A percentile compares a stretch with the other conserved stretches of the same genome.
These are phyloP conservation scores for Aquilaria agallochum DNA, from an alignment of 441 rosid species.

Conservation along the genomic window DNA sequence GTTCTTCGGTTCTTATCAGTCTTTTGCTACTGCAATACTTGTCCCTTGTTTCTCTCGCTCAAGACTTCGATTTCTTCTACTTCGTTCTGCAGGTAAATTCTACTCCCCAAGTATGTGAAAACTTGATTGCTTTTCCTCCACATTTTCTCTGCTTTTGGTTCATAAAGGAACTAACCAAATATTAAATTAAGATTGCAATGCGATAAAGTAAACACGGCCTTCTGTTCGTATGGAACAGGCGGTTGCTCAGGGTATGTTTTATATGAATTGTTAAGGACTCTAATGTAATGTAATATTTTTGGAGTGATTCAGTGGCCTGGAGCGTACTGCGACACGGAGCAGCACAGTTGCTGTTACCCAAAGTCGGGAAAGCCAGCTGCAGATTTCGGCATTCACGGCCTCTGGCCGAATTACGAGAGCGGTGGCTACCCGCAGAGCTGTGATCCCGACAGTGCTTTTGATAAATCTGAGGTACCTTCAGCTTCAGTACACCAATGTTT, in stretches of 20 bases:
- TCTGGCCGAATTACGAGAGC: constrained; percentile 84
- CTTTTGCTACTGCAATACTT: constrained; percentile 40
- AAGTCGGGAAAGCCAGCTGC: constrained; percentile 77
- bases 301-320: constrained; percentile 73
- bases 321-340: constrained; percentile 63
- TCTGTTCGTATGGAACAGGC: no score
- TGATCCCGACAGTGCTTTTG: constrained; percentile 46
- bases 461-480: constrained; percentile 47
- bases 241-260: neutral
- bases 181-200: neutral
- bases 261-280: neutral
- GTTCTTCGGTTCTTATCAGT: constrained; percentile 15
- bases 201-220: no score
- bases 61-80: constrained; percentile 78
- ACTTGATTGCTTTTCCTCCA: neutral
- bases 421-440: constrained; percentile 79
- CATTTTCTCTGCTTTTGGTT: neutral
- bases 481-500: no score
- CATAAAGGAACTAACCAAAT: no score
- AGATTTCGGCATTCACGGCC: constrained; percentile 88
- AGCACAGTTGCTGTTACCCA: constrained; percentile 76
- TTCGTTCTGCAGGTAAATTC: constrained; percentile 47
- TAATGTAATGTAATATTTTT: neutral
- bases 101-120: neutral
- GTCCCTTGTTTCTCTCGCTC: constrained; percentile 29